These are phyloP conservation scores for Trichoderma brevicompactum DNA, from an alignment of 2,329 filamentous ascomycete species.

Conservation along the genomic window DNA sequence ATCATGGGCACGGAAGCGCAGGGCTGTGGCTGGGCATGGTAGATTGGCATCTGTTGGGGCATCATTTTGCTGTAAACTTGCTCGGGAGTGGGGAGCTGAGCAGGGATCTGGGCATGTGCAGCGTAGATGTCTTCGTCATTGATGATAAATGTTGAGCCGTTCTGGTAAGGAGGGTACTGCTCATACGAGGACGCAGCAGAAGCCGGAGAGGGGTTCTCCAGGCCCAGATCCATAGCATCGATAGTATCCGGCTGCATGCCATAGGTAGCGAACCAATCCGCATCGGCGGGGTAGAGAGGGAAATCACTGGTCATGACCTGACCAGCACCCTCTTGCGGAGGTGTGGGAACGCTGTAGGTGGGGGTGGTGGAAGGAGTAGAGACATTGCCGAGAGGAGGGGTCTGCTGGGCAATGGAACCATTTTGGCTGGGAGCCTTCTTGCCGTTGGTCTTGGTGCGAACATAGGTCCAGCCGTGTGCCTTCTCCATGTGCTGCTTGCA, in stretches of 20 bases:
- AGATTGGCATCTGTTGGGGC: slow-evolving; percentile 47
- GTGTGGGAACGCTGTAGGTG: slow-evolving; percentile 58
- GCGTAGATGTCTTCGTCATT: slow-evolving; percentile 67
- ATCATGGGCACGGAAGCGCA: slow-evolving; percentile 33
- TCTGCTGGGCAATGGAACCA: slow-evolving; percentile 52
- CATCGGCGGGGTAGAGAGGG: slow-evolving; percentile 52
- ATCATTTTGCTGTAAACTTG: slow-evolving; percentile 52
- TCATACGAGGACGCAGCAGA: slow-evolving; percentile 45
- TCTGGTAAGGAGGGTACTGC: slow-evolving; percentile 64
- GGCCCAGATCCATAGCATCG: slow-evolving; percentile 48
- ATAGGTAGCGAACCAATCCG: slow-evolving; percentile 50
- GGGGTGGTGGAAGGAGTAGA: slow-evolving; percentile 64
- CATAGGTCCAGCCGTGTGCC: slow-evolving; percentile 86
- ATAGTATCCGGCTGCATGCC: slow-evolving; percentile 42
- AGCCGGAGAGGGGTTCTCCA: slow-evolving; percentile 47
- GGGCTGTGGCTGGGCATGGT: slow-evolving; percentile 35
- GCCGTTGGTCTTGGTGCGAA: slow-evolving; percentile 90
- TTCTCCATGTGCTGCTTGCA: slow-evolving; percentile 99
- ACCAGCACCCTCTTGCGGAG: slow-evolving; percentile 54
- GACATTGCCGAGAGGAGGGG: slow-evolving; percentile 64
- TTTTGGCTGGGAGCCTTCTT: slow-evolving; percentile 59
- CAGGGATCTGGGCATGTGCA: slow-evolving; percentile 60
- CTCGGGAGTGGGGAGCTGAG: slow-evolving; percentile 48
- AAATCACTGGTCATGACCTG: slow-evolving; percentile 49
- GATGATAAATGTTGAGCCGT: slow-evolving; percentile 64